Evolutionary conservation across 108 stramenopile species (phyloP).

Genomic region (Pseudonitzschia delicatissima): DNA sequence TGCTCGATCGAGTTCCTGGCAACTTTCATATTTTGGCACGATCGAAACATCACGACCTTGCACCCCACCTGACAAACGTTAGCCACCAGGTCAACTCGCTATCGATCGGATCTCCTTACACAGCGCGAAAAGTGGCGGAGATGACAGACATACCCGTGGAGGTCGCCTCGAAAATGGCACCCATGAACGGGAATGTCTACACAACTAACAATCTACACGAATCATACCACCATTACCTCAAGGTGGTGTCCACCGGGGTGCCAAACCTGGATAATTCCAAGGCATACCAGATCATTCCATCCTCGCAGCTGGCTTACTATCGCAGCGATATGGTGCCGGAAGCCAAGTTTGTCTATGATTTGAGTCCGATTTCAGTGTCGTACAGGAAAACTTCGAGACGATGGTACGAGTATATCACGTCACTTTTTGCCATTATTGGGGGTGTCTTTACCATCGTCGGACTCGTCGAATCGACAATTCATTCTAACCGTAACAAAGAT

Average conservation of each 20-base stretch:
- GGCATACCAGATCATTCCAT: conserved; percentile 74
- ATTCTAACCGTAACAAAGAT: not conserved
- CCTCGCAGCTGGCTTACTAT: conserved; percentile 72
- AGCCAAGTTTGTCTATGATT: conserved; percentile 71
- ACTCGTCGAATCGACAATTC: conserved; percentile 69
- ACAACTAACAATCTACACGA: conserved; percentile 69
- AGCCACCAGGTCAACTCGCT: conserved; percentile 88
- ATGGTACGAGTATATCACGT: conserved; percentile 96
- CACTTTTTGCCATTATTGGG: conserved; percentile 91
- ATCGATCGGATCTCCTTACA: conserved; percentile 53
- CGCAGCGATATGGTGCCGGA: conserved; percentile 66
- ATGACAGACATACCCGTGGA: conserved; percentile 27
- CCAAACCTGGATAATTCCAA: conserved; percentile 23
- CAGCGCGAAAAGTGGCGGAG: not conserved
- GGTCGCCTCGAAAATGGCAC: conserved; percentile 48
- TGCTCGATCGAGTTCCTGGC: conserved; percentile 93
- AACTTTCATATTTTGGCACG: conserved; percentile 92
- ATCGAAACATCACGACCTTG: conserved; percentile 78
- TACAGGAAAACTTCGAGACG: conserved; percentile 44
- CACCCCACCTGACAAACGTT: conserved; percentile 83
- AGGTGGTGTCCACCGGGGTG: conserved; percentile 66
- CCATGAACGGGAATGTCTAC: conserved; percentile 82
- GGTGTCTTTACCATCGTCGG: conserved; percentile 95
- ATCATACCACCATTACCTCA: conserved; percentile 92
- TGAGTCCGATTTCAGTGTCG: conserved; percentile 80